Evolutionary conservation across 2,329 filamentous ascomycete species (phyloP).

Genomic region (Dothistroma pini): DNA sequence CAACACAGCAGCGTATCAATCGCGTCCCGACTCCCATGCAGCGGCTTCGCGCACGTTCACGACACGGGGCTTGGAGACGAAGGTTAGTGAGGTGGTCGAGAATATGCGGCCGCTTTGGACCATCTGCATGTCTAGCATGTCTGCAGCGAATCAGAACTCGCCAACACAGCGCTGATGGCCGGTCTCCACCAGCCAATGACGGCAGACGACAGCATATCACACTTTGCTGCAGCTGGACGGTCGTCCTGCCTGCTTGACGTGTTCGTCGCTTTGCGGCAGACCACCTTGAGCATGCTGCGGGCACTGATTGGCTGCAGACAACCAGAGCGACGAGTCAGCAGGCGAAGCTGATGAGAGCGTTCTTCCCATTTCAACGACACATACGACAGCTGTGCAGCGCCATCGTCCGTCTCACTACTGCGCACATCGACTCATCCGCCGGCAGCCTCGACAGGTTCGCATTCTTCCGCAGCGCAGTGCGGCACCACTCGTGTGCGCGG

Average conservation of each 20-base stretch:
- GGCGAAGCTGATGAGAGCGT: too few species aligned
- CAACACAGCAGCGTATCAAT: background rate
- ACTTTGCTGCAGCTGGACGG: background rate
- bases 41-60: background rate
- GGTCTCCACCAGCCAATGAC: background rate
- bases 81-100: constrained; percentile 1
- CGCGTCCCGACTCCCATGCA: background rate
- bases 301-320: constrained; percentile 3
- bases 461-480: background rate
- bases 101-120: background rate
- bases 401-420: background rate
- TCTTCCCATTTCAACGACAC: constrained; percentile 3
- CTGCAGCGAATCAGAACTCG: constrained; percentile 1
- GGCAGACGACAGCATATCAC: background rate
- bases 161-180: background rate
- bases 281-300: background rate
- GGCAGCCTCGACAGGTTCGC: background rate
- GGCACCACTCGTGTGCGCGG: background rate
- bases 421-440: background rate
- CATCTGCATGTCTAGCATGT: background rate
- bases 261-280: background rate
- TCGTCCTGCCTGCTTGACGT: background rate
- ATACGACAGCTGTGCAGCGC: background rate
- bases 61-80: background rate
- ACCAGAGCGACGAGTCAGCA: constrained; percentile 1